A percentile compares a stretch with the other conserved stretches of the same genome.
Evolutionary conservation across 108 stramenopile species (phyloP).

Genomic region (Conticribra guillardii): DNA sequence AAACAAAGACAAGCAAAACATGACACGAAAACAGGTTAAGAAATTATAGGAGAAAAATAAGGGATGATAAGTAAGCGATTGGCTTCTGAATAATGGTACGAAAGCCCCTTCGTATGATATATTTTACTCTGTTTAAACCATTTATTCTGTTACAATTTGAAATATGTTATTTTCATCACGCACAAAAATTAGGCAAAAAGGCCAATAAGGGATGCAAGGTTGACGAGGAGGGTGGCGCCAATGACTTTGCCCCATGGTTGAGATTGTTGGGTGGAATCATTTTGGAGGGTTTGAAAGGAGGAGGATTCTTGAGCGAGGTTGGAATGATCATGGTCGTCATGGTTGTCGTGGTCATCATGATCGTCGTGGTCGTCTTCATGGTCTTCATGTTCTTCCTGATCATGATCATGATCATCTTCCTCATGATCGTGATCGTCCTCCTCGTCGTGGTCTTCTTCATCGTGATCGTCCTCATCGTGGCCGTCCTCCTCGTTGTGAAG

Average conservation of each 20-base stretch:
- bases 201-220: constrained; percentile 37
- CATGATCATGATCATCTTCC: constrained; percentile 7
- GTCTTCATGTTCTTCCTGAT: constrained; percentile 7
- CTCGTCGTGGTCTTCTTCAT: constrained; percentile 16
- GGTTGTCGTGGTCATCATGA: background rate
- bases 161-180: no score
- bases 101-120: no score
- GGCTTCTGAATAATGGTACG: no score
- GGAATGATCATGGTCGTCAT: background rate
- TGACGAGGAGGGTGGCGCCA: constrained; percentile 46
- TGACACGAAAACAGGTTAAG: no score
- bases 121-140: no score
- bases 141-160: no score
- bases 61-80: no score
- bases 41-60: no score
- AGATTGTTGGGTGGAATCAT: background rate
- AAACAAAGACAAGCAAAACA: no score
- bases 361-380: constrained; percentile 4
- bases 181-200: no score
- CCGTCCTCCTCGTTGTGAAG: constrained; percentile 20
- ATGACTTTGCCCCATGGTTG: constrained; percentile 40
- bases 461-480: no score
- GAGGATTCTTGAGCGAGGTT: background rate
- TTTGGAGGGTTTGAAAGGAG: background rate
- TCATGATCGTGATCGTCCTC: constrained; percentile 19